Evolutionary conservation across 495 filamentous ascomycete species (phyloP), one percentile per base, ranked within the genome.

Genomic region (Astrocystis sublimbata): DNA sequence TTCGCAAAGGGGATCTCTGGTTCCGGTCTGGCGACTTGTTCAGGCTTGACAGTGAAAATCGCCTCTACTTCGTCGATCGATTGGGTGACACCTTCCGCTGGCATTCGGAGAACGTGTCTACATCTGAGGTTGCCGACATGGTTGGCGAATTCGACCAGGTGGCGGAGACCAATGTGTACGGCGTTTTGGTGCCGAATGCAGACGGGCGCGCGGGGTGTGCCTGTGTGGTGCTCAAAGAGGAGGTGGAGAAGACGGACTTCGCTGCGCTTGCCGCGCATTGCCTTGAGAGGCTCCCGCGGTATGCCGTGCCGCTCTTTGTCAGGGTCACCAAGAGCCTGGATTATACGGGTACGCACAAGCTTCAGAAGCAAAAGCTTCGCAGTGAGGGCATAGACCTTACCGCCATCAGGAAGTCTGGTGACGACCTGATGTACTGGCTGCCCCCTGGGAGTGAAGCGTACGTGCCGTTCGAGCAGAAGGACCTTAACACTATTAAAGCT

Each of bases 71-170:
- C 74, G 66, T 90, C 21, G 91, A 94, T 70, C 83, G 79, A 10
- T 75, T 92, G 0, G 90, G 90, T 0, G 90, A 93, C 70, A 93
- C 90, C 0, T 93, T 88, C 75, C 81, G 90, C 8, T 93, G 90
- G 90, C 92, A 89, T 71, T 85, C 84, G 43, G 90, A 92, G 73
- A 93, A 93, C 69, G 89, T 93, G 61, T 87, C 85, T 15, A 93
- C 90, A 1, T 85, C 86, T 26, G 90, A 93, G 68, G 90, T 93
- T 0, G 78, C 83, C 9, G 84, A 89, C 63, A 79, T 83, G 0
- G 73, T 93, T 2, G 87, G 88, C 46, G 64, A 75, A 47, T 89
- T 80, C 73, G 85, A 87, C 0, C 85, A 86, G 19, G 68, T 93
- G 3, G 70, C 81, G 3, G 90, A 92, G 68, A 89, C 89, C 17